These are phyloP conservation scores for Nicotiana noctiflora DNA, from an alignment of 257 asterid species.

Conservation along the genomic window DNA sequence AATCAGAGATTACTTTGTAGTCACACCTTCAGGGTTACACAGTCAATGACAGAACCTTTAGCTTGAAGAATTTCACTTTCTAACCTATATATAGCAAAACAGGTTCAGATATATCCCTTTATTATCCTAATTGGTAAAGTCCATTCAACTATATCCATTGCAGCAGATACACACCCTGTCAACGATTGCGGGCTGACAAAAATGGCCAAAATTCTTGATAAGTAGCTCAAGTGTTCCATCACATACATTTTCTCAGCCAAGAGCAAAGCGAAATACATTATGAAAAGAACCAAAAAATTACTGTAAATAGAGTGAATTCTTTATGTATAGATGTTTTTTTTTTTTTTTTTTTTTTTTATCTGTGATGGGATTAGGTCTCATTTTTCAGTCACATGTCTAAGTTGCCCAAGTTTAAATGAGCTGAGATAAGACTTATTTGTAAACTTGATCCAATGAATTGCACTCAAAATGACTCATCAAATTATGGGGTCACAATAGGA, in stretches of 20 bases:
- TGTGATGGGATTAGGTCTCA: too few relatives aligned
- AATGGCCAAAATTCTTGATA: not conserved
- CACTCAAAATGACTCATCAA: too few relatives aligned
- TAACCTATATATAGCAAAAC: not conserved
- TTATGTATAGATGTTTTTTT: not conserved
- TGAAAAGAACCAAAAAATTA: not conserved
- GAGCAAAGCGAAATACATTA: not conserved
- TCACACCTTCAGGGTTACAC: conserved; percentile 25
- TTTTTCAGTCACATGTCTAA: too few relatives aligned
- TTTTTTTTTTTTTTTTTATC: too few relatives aligned
- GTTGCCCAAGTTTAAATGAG: too few relatives aligned
- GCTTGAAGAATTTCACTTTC: not conserved
- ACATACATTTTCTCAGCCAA: too few relatives aligned
- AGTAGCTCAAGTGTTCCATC: not conserved
- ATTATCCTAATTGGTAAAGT: not conserved
- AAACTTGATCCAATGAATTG: too few relatives aligned
- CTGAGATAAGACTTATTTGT: too few relatives aligned
- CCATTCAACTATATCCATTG: not conserved
- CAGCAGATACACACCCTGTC: not conserved
- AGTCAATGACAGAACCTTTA: not conserved
- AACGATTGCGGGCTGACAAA: not conserved
- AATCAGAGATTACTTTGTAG: conserved; percentile 67
- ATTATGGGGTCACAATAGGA: too few relatives aligned
- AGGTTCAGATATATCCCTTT: not conserved
- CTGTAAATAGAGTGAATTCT: not conserved